Evolutionary conservation across 352 stramenopile genomes (phyloP).

Genomic region (Plasmopara viticola): DNA sequence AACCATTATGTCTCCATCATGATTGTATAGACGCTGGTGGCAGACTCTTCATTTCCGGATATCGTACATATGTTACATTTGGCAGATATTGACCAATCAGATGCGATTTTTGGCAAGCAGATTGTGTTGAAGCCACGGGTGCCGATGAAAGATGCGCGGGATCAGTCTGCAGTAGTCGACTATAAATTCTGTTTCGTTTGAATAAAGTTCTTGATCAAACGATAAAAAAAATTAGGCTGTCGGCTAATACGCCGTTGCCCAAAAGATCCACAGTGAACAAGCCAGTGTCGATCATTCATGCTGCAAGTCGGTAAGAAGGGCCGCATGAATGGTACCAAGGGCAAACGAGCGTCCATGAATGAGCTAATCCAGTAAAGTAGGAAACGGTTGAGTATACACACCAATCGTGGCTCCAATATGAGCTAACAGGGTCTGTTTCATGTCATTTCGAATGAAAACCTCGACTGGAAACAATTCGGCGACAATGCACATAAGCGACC

Average conservation of each 20-base stretch:
- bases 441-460: constrained; percentile 84
- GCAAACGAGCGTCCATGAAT: neutral
- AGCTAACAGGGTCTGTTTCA: constrained; percentile 89
- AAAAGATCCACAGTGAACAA: constrained; percentile 44
- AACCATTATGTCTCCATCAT: no score
- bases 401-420: constrained; percentile 80
- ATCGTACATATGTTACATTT: constrained; percentile 11
- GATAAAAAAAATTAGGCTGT: constrained; percentile 28
- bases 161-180: constrained; percentile 60
- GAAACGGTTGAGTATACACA: constrained; percentile 12
- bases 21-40: no score
- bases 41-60: neutral
- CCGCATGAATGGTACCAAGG: constrained; percentile 52
- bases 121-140: constrained; percentile 51
- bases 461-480: constrained; percentile 83
- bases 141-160: constrained; percentile 46
- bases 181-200: constrained; percentile 52
- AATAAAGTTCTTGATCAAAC: constrained; percentile 52
- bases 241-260: constrained; percentile 43
- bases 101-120: constrained; percentile 54
- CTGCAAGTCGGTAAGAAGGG: constrained; percentile 43
- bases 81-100: constrained; percentile 8
- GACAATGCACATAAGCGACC: constrained; percentile 84
- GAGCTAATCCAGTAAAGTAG: neutral
- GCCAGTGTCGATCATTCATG: constrained; percentile 47